phyloP scores from a whole-genome alignment of 352 stramenopile genomes.

The Phytophthora brassicae region DNA sequence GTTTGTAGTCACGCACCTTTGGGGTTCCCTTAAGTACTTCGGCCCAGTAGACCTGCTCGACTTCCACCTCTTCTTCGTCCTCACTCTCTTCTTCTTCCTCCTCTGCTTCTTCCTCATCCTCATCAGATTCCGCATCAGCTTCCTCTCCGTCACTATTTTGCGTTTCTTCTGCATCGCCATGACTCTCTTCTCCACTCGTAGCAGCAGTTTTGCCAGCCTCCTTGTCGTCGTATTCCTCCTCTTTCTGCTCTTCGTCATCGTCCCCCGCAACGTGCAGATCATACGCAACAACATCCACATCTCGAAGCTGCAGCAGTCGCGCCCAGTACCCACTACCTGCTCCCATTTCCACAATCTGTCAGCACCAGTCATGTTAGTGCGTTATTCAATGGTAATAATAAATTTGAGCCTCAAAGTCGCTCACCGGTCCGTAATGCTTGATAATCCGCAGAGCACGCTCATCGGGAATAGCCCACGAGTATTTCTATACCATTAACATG shows the following conservation, averaged over 20 bases:
- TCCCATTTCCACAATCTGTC: conserved; percentile 90
- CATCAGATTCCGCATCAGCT: conserved; percentile 27
- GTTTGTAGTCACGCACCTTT: conserved; percentile 41
- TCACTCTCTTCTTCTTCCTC: conserved; percentile 30
- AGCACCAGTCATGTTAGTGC: conserved; percentile 9
- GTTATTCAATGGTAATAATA: background rate
- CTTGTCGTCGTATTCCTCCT: conserved; percentile 21
- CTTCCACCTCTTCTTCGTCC: conserved; percentile 71
- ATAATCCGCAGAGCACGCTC: conserved; percentile 87
- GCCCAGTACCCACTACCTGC: conserved; percentile 91
- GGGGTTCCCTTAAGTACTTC: conserved; percentile 75
- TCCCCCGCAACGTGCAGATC: conserved; percentile 78
- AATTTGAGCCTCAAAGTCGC: background rate
- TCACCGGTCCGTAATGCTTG: conserved; percentile 87
- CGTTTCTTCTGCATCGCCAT: conserved; percentile 30
- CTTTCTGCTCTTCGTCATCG: conserved; percentile 31
- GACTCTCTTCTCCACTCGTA: conserved; percentile 38
- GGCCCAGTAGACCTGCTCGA: conserved; percentile 86
- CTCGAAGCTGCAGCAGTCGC: conserved; percentile 67
- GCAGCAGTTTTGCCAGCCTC: conserved; percentile 25
- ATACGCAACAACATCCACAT: conserved; percentile 87
- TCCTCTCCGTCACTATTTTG: conserved; percentile 32
- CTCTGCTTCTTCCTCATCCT: conserved; percentile 21
- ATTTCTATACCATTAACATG: conserved; percentile 56
- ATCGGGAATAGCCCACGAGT: conserved; percentile 92